Evolutionary conservation across 257 asterid species (phyloP).

Genomic region (Handroanthus guayacan): DNA sequence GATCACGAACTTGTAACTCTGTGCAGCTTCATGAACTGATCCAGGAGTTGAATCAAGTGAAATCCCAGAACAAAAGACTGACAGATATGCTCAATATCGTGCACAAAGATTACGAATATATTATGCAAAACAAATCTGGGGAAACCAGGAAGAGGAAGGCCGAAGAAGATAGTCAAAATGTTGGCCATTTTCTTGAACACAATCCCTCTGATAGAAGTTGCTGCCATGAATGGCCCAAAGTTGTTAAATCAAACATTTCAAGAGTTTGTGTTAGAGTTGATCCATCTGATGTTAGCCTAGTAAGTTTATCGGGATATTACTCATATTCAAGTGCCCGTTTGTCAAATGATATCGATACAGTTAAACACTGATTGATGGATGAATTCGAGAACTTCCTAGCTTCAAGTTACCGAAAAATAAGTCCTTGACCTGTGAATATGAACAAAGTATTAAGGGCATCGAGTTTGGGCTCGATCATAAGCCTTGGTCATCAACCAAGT

Average conservation of each 20-base stretch:
- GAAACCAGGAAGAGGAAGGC: constrained; percentile 53
- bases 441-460: no score
- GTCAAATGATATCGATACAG: no score
- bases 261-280: constrained; percentile 51
- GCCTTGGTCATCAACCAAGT: no score
- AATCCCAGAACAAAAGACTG: constrained; percentile 62
- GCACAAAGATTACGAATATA: constrained; percentile 42
- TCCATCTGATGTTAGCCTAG: constrained; percentile 65
- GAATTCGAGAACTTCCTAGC: no score
- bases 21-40: constrained; percentile 44
- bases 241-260: constrained; percentile 56
- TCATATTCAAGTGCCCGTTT: no score
- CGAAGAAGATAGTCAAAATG: constrained; percentile 21
- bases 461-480: no score
- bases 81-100: constrained; percentile 41
- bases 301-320: constrained; percentile 33
- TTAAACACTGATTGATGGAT: no score
- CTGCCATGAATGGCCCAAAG: constrained; percentile 45
- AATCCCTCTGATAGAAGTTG: constrained; percentile 15
- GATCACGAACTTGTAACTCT: no score
- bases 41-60: constrained; percentile 53
- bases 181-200: background rate
- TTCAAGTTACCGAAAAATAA: no score
- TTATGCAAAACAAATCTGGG: constrained; percentile 37
- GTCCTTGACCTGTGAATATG: no score